These are phyloP conservation scores for Lentinula edodes DNA, from an alignment of 768 basidiomycete genomes.

Conservation along the genomic window DNA sequence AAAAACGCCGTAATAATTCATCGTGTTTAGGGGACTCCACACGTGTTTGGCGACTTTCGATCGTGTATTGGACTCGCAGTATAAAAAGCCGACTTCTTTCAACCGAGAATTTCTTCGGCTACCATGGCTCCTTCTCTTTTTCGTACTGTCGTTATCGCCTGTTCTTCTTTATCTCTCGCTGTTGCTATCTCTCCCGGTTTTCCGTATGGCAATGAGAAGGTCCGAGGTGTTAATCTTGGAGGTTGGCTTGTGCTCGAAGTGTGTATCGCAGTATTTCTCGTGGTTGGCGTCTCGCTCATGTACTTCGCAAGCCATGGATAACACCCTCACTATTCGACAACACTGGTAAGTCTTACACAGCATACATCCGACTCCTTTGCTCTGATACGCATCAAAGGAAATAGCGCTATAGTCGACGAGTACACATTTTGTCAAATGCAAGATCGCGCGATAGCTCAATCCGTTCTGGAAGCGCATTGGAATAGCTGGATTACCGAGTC, in stretches of 20 bases:
- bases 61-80: not conserved
- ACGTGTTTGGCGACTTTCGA: not conserved
- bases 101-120: not conserved
- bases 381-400: slow-evolving; percentile 18
- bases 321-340: slow-evolving; percentile 71
- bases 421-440: slow-evolving; percentile 73
- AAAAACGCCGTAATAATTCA: not conserved
- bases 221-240: slow-evolving; percentile 83
- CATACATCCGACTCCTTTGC: not conserved
- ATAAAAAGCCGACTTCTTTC: not conserved
- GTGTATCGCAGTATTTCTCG: slow-evolving; percentile 5
- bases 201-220: slow-evolving; percentile 66
- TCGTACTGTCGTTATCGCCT: slow-evolving; percentile 13
- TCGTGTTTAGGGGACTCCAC: not conserved
- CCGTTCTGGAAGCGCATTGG: slow-evolving; percentile 65
- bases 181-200: slow-evolving; percentile 49
- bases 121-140: slow-evolving; percentile 9
- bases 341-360: slow-evolving; percentile 31
- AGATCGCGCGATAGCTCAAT: slow-evolving; percentile 38
- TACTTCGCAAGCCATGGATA: slow-evolving; percentile 57
- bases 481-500: slow-evolving; percentile 78
- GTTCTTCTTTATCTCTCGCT: slow-evolving; percentile 23
- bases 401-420: slow-evolving; percentile 61
- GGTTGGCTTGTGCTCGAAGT: slow-evolving; percentile 48
- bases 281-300: slow-evolving; percentile 8